Conservation (phyloP, 345 rosid species). For the Gossypium australe region DNA sequence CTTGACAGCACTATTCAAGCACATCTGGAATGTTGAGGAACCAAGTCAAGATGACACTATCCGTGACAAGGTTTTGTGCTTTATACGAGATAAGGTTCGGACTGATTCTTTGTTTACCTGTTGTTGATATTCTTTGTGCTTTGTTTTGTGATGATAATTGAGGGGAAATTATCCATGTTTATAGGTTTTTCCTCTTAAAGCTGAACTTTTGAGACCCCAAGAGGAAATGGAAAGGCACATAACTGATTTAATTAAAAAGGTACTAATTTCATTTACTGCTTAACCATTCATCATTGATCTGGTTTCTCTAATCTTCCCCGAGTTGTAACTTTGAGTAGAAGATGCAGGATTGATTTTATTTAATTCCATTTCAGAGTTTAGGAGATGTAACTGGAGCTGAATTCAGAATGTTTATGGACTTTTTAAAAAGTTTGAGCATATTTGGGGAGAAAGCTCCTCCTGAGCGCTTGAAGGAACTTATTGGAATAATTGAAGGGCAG, state of each 20-base stretch:
- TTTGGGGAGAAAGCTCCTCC: constrained; percentile 93
- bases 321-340: neutral
- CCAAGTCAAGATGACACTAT: constrained; percentile 63
- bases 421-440: constrained; percentile 74
- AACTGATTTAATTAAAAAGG: constrained; percentile 89
- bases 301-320: neutral
- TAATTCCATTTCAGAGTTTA: constrained; percentile 55
- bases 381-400: constrained; percentile 97
- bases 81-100: constrained; percentile 84
- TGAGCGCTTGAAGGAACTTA: constrained; percentile 89
- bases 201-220: constrained; percentile 85
- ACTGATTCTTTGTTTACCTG: neutral
- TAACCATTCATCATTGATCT: neutral
- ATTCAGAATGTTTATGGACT: constrained; percentile 97
- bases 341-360: constrained; percentile 11
- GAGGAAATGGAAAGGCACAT: constrained; percentile 96
- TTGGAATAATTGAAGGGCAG: constrained; percentile 85
- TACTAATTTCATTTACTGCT: constrained; percentile 8
- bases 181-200: constrained; percentile 85
- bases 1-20: constrained; percentile 75
- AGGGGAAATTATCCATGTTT: constrained; percentile 9
- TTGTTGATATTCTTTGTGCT: neutral
- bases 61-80: constrained; percentile 79
- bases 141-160: constrained; percentile 2
- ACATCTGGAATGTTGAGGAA: constrained; percentile 68